Percentiles rank a stretch among this genome's conserved stretches.
These are phyloP conservation scores for Kwoniella bestiolae DNA, from an alignment of 768 basidiomycete genomes.

Conservation along the genomic window DNA sequence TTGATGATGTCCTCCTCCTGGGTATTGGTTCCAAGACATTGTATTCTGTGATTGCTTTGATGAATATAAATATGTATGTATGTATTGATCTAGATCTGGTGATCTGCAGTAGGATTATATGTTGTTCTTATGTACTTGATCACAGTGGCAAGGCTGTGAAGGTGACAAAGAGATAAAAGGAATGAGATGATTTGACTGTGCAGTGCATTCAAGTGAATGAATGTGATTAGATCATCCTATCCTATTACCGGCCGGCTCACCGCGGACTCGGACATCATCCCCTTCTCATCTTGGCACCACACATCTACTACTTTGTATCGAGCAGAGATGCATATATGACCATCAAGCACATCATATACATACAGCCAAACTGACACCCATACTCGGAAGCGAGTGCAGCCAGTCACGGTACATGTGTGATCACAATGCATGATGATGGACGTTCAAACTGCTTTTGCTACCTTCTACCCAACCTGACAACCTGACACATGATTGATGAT, in stretches of 20 bases:
- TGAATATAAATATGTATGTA: background rate
- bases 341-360: background rate
- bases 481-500: background rate
- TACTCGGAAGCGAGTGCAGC: too few relatives aligned
- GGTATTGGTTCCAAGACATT: conserved; percentile 53
- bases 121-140: background rate
- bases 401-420: background rate
- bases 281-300: background rate
- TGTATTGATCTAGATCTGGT: background rate
- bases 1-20: conserved; percentile 43
- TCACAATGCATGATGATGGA: background rate
- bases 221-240: background rate
- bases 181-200: too few relatives aligned
- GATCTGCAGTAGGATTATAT: background rate
- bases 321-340: background rate
- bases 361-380: too few relatives aligned
- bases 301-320: too few relatives aligned
- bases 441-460: background rate
- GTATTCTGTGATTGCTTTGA: background rate
- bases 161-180: background rate
- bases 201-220: too few relatives aligned
- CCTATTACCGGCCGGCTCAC: too few relatives aligned
- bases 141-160: background rate
- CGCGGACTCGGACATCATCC: background rate
- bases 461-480: background rate